Base-by-base conservation (phyloP, 1,284 basidiomycete species). In the Rhodotorula sp. region DNA sequence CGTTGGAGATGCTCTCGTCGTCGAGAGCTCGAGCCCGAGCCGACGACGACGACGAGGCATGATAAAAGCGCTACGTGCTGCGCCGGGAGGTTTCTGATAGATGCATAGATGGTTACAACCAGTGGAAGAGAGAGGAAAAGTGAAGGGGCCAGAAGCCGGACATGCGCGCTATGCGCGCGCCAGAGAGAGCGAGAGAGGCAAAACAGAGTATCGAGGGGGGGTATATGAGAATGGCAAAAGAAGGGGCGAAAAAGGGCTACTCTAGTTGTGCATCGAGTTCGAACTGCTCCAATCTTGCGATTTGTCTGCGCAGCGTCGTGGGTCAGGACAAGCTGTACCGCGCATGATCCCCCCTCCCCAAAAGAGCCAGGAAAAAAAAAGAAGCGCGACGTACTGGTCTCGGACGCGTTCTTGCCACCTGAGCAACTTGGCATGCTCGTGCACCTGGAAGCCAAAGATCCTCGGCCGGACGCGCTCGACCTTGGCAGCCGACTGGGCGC, bases 381-480 rank as follows among this genome's bases (percentile, higher is more conserved):
- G n/a, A n/a, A n/a, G 54, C n/a, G 21, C 28, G 23, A 69, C 70
- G 62, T 45, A 70, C 68, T 66, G 63, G 56, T 95, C 92, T 70
- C 93, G 83, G 47, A 89, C 86, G 14, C 91, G 92, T 81, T 92
- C 91, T 81, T 95, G 91, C 94, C 95, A 97, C 79, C 93, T 84
- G 80, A 92, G 89, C 77, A 95, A 82, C 81, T 90, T 93, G n/a
- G 94, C 93, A 76, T 88, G 88, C 84, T 97, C 94, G 79, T 95
- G 87, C 49, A 95, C 85, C 81, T 92, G 91, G 85, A 97, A 97
- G 0, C 94, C 94, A 81, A 97, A 97, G 70, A 97, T 94, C 79
- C 88, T 87, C 49, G 94, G 93, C 67, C 90, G 85, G 81, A 95
- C 94, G 75, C 91, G 83, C 79, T 97, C 94, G 31, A 91, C 91